Evolutionary conservation across 2,329 filamentous ascomycete genomes (phyloP).

Genomic region (Cercospora sp.): DNA sequence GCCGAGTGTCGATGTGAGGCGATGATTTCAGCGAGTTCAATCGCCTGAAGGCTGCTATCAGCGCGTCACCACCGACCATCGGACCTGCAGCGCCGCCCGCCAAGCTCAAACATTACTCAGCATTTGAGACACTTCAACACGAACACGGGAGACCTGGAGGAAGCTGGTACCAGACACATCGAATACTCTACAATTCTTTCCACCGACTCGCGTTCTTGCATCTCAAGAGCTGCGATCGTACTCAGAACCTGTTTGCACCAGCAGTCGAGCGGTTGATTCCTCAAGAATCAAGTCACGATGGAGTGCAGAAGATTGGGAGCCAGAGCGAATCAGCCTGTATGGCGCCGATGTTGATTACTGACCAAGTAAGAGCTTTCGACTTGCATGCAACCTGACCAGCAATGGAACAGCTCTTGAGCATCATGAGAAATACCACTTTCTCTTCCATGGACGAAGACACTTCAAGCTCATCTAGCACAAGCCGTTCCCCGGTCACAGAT

Average conservation of each 20-base stretch:
- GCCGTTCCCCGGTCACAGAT: background rate
- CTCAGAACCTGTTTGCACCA: no score
- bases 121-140: background rate
- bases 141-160: background rate
- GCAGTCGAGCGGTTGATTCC: no score
- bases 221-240: no score
- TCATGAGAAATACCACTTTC: background rate
- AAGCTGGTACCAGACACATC: background rate
- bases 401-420: background rate
- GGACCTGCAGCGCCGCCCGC: background rate
- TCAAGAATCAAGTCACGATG: no score
- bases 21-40: background rate
- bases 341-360: no score
- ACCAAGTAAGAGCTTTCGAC: background rate
- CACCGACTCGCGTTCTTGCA: background rate
- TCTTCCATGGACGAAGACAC: background rate
- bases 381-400: background rate
- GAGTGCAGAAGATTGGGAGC: no score
- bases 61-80: conserved; percentile 4
- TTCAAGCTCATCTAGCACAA: background rate
- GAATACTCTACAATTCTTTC: background rate
- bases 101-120: background rate
- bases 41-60: background rate
- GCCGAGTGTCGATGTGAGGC: background rate
- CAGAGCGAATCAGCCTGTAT: no score